phyloP scores from a whole-genome alignment of 306 rosid genomes.

The Pyrus bretschneideri region DNA sequence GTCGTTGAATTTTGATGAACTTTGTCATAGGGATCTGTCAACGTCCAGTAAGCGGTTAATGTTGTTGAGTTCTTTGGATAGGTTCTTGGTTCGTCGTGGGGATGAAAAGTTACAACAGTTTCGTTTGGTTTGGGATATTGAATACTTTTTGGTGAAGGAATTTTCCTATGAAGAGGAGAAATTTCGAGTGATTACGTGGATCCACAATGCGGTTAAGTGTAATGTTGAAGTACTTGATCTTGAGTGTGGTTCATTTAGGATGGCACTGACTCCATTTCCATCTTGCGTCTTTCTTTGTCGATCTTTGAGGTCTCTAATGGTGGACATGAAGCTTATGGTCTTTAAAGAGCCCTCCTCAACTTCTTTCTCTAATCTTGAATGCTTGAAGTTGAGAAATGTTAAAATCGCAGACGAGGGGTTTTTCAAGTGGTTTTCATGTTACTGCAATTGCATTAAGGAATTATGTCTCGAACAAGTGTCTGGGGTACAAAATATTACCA shows the following conservation, averaged over 20 bases:
- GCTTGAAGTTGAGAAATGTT: no score
- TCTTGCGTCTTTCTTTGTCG: background rate
- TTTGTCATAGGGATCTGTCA: background rate
- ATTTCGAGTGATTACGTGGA: background rate
- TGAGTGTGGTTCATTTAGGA: background rate
- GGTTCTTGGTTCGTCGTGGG: background rate
- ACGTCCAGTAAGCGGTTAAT: background rate
- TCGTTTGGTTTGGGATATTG: background rate
- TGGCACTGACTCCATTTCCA: background rate
- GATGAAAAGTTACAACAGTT: background rate
- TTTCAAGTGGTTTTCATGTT: no score
- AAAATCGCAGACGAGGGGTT: no score
- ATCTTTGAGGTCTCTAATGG: background rate
- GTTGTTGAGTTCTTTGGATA: background rate
- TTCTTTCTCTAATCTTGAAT: no score
- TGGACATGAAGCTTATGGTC: background rate
- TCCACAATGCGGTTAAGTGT: background rate
- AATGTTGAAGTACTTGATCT: constrained; percentile 1
- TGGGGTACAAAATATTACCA: no score
- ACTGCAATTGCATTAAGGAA: no score
- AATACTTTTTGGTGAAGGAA: no score
- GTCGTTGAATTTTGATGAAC: background rate
- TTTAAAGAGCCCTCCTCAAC: no score
- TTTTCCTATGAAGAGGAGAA: background rate
- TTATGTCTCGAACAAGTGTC: no score